Base-by-base conservation (phyloP, 176 grass and related monocot genomes). In the Eragrostis curvula region DNA sequence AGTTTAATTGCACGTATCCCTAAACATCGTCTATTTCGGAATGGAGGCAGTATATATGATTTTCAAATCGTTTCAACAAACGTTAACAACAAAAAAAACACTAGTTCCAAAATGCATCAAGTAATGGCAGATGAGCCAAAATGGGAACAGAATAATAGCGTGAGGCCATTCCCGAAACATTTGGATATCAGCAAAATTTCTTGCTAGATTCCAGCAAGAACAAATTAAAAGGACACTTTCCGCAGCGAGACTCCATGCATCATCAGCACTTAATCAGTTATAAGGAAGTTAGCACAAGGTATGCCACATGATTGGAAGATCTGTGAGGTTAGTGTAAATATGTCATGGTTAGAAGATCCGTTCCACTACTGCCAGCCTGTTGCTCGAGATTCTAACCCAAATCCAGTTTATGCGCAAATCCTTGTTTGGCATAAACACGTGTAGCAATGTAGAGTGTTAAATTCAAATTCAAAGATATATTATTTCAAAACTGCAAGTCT, bases 261-360 rank as follows among this genome's bases (percentile, higher is more conserved):
- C 50, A 68, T 32, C 45, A 83, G 42, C 43, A 88, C 44, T 43
- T 87, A 71, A 62, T 88, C 68, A 30, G 69, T 90, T 73, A 70
- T 81, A 60, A 17, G 28, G 6, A 80, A 83, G 44, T 83, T 68
- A 44, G 70, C 28, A 28, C 23, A 71, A 74, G 85, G 20, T 11
- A 51, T 46, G 3, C 48, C 50, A 81, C 50, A 81, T 63, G 64
- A 16, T 15, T 29, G 32, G 32, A 36, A 36, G 4, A 36, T 36
- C 32, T 36, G 32, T 36, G 6, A 80, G 80, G 44, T 83, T 68
- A 44, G 70, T n/a, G n/a, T 18, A 78, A 72, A 86, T 13, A 56
- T 44, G 5, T 45, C 40, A 75, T 9, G 3, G 40, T n/a, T 75
- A 64, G 59, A 47, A 74, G 10, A 13, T 55, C 20, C 32, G 47